Evolutionary conservation across 306 rosid genomes (phyloP), one percentile per base, ranked within the genome.

Genomic region (Vigna unguiculata): DNA sequence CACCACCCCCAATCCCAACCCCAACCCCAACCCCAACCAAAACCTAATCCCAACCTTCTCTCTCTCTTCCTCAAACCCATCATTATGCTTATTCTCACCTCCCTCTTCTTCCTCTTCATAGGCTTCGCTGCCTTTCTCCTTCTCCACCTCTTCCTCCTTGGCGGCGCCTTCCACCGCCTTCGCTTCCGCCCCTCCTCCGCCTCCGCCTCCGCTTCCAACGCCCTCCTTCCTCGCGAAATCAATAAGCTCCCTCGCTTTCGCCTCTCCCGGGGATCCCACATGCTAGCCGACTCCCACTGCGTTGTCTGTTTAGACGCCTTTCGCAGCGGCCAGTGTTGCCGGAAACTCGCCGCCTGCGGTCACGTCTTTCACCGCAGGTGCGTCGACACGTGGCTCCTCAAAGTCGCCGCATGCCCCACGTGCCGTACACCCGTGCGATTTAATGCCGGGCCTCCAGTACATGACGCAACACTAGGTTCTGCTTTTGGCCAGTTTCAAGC

Each of bases 51-150:
- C 0, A 87, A 63, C 41, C 52, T 92, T 58, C 90, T 95, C 0
- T 89, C 96, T 52, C 72, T 88, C 9, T 81, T 92, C 82, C 95
- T 95, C 53, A 92, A 92, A 24, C 84, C 90, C 60, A 60, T 92
- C 15, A 82, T 92, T 64, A 90, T 95, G 97, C 86, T 82, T 65
- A 75, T 89, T 41, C 77, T 92, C 62, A 89, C 97, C 76, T 81
- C 96, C 73, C 73, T 92, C 74, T 95, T 95, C 88, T 85, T 92
- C 87, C 84, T 95, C 78, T 92, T 93, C 69, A 83, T 95, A 11
- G 93, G 91, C 52, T 78, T 85, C 72, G 96, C 97, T 24, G 83
- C 92, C 28, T 83, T 90, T 24, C 79, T 92, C 63, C 88, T 92
- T 67, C 82, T 91, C 73, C 81, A 84, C 75, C 89, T 89, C 80